phyloP scores from a whole-genome alignment of 148 eudicot genomes.

The Pouteria glomerata region DNA sequence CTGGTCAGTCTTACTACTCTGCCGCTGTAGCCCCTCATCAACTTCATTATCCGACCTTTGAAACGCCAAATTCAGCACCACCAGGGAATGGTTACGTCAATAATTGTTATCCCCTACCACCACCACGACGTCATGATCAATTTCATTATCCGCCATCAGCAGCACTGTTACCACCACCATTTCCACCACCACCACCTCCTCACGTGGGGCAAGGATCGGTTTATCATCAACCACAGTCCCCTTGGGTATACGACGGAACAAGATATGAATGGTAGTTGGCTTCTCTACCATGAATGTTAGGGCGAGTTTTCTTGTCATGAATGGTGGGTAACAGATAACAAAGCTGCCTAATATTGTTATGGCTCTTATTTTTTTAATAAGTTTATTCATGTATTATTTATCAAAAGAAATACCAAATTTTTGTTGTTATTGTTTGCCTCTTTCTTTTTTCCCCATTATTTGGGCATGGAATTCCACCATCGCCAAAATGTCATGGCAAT shows the following conservation, averaged over 20 bases:
- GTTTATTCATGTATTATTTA: too few relatives aligned
- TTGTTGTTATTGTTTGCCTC: too few relatives aligned
- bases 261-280: too few relatives aligned
- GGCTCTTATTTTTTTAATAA: too few relatives aligned
- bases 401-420: too few relatives aligned
- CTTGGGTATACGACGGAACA: not conserved
- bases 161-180: not conserved
- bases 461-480: too few relatives aligned
- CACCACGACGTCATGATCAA: not conserved
- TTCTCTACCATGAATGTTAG: too few relatives aligned
- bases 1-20: not conserved
- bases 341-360: too few relatives aligned
- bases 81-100: not conserved
- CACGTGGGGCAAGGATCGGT: not conserved
- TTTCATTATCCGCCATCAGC: not conserved
- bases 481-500: too few relatives aligned
- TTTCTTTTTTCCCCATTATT: too few relatives aligned
- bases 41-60: not conserved
- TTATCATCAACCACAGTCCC: not conserved
- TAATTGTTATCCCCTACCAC: not conserved
- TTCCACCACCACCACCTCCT: not conserved
- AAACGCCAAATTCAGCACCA: not conserved
- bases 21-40: not conserved
- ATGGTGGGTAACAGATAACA: too few relatives aligned
- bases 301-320: too few relatives aligned